Base-by-base conservation (phyloP, 1,139 yeast species). In the Protomyces inundatus region DNA sequence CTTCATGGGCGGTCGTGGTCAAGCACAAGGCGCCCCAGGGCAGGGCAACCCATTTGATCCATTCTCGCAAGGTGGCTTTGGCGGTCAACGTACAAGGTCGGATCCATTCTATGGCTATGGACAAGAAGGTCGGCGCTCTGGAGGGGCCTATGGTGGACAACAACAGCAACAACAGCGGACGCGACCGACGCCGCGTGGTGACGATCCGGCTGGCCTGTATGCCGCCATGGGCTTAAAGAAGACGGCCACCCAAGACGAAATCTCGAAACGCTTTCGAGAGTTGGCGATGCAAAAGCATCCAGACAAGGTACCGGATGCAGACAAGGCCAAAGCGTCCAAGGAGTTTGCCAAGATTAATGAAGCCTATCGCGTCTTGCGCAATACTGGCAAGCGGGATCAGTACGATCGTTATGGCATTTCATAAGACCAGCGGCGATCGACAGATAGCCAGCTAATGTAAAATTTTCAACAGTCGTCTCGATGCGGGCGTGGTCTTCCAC, bases 161-260 rank as follows among this genome's bases (percentile, higher is more conserved):
- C n/a, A 30, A 6, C 42, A 33, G n/a, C 14, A 40, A n/a, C 62
- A 58, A 42, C 34, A 50, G 12, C 53, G 46, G 23, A 16, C 62
- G 12, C 45, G 56, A 14, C 57, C 53, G 6, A 10, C 48, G 6
- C 45, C 54, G 6, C 54, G 54, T n/a, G 48, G 48, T 30, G 48
- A 42, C 12, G 48, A 42, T 14, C 48, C 48, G 4, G 48, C 48
- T 16, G 86, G 72, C 82, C 89, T 70, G 6, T 90, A 90, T 75
- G 90, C 87, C 71, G 77, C 88, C 69, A 79, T 90, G 68, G 96
- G 95, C 10, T 87, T 90, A 14, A 75, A 84, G 40, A 86, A 96
- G 39, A 80, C 83, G 0, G 70, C 71, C 1, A 74, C 83, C 1
- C 83, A 82, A 0, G 75, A 81, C 0, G 86, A 81, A 14, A 81